phyloP scores from a whole-genome alignment of 805 yeast genomes.

The Torulaspora delbrueckii region DNA sequence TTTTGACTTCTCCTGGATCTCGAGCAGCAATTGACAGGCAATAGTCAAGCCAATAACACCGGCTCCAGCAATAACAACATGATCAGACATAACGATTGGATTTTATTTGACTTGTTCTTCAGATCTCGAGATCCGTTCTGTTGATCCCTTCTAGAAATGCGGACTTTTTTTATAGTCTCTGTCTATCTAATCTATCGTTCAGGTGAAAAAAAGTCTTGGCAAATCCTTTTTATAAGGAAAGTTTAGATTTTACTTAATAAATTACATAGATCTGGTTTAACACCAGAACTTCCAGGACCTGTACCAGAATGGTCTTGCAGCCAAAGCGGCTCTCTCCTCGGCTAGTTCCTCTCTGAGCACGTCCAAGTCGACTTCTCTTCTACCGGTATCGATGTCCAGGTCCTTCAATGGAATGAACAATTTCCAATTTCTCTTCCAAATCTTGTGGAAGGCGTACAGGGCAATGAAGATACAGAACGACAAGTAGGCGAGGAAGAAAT shows the following conservation, averaged over 20 bases:
- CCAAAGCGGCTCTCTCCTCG: constrained; percentile 44
- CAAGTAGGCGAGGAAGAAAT: constrained; percentile 63
- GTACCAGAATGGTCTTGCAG: constrained; percentile 44
- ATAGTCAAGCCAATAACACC: constrained; percentile 53
- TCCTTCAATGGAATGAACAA: constrained; percentile 43
- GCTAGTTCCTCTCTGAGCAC: constrained; percentile 47
- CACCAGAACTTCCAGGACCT: constrained; percentile 46
- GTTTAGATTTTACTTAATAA: background rate
- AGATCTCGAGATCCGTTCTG: background rate
- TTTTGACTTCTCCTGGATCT: constrained; percentile 10
- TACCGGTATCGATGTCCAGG: constrained; percentile 59
- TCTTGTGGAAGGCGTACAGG: constrained; percentile 54
- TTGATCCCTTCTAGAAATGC: background rate
- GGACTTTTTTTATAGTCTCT: too few species aligned
- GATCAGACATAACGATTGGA: constrained; percentile 5
- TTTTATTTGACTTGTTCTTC: background rate
- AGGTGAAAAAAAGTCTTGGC: background rate
- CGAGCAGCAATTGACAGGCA: constrained; percentile 39
- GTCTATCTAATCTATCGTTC: too few species aligned
- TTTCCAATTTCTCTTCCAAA: constrained; percentile 43
- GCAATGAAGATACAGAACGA: constrained; percentile 58
- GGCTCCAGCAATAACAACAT: constrained; percentile 46
- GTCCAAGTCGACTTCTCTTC: constrained; percentile 54
- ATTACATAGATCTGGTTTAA: constrained; percentile 22
- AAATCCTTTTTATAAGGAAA: background rate